phyloP scores from a whole-genome alignment of 1,284 basidiomycete genomes.

The Crucibulum cyathiforme region DNA sequence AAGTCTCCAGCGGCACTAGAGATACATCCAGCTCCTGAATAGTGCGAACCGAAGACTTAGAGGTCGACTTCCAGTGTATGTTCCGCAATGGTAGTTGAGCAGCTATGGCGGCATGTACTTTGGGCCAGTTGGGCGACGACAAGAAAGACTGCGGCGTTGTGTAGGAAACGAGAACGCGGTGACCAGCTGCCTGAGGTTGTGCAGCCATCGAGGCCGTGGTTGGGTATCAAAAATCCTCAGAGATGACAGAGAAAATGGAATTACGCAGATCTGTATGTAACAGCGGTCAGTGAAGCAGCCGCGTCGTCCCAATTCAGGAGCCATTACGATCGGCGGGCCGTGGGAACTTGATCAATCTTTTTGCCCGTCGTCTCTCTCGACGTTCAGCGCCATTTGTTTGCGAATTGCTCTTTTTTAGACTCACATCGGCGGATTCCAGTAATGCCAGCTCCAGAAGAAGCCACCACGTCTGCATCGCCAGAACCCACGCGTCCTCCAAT shows the following conservation, averaged over 20 bases:
- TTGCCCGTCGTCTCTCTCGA: neutral
- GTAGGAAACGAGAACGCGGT: constrained; percentile 68
- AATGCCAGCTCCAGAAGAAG: constrained; percentile 66
- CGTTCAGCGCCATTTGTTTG: neutral
- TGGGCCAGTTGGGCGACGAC: constrained; percentile 72
- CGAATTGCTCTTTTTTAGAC: neutral
- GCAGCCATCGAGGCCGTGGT: constrained; percentile 5
- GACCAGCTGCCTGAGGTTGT: constrained; percentile 21
- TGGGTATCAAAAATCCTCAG: neutral
- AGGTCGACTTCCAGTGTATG: constrained; percentile 86
- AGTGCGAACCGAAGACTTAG: constrained; percentile 76
- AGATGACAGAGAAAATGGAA: neutral
- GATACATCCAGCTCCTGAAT: constrained; percentile 87
- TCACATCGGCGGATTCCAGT: neutral
- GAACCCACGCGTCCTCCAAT: constrained; percentile 12
- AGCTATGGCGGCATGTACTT: constrained; percentile 68
- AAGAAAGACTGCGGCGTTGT: constrained; percentile 67
- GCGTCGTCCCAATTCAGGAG: too few relatives aligned
- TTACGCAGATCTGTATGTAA: neutral
- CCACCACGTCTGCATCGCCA: constrained; percentile 55
- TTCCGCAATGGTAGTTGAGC: constrained; percentile 86
- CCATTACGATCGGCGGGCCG: neutral
- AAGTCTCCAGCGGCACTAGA: constrained; percentile 72
- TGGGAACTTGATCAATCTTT: neutral
- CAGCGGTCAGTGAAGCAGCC: too few relatives aligned